A percentile compares a stretch with the other conserved stretches of the same genome.
These are phyloP conservation scores for Eucalyptus marginata DNA, from an alignment of 345 rosid genomes.

Conservation along the genomic window DNA sequence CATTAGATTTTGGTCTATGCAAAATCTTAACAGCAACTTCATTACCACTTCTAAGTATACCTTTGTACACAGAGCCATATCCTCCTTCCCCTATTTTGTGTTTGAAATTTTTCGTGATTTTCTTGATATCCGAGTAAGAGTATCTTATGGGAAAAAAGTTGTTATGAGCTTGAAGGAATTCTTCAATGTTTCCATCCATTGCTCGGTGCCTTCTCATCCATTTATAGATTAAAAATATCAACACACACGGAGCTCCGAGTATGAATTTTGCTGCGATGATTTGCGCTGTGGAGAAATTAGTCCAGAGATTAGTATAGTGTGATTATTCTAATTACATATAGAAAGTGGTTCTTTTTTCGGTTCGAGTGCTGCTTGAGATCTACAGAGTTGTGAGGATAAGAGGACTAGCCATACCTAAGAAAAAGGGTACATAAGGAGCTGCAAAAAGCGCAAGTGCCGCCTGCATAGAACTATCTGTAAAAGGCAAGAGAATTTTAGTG, in stretches of 20 bases:
- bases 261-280: not conserved
- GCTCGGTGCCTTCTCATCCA: not conserved
- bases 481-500: not conserved
- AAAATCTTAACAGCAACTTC: not conserved
- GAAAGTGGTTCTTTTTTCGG: not conserved
- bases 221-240: not conserved
- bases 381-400: not conserved
- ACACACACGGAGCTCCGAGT: not conserved
- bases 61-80: not conserved
- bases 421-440: not conserved
- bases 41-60: not conserved
- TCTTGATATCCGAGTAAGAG: not conserved
- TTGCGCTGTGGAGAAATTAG: not conserved
- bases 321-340: not conserved
- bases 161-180: not conserved
- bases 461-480: not conserved
- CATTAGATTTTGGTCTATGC: not conserved
- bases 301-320: not conserved
- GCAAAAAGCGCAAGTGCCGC: not conserved
- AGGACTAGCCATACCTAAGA: not conserved
- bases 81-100: not conserved
- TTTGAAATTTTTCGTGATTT: not conserved
- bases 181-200: not conserved
- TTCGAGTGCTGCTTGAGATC: not conserved
- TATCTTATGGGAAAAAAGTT: not conserved